phyloP scores from a whole-genome alignment of 495 filamentous ascomycete species.

The Neurospora tetraspora region DNA sequence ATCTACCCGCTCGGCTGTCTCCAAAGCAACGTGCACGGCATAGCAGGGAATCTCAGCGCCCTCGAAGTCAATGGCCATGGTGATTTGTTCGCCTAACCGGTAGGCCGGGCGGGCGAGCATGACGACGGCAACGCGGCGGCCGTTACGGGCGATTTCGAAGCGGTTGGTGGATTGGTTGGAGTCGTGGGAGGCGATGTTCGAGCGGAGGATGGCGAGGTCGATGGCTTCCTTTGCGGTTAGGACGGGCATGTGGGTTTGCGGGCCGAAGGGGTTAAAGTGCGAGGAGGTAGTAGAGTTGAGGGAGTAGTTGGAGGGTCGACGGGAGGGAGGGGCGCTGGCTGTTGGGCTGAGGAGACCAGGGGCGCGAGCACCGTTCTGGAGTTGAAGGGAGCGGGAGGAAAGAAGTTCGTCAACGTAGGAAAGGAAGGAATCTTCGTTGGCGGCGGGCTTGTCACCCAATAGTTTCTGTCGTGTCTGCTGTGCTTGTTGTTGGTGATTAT shows the following conservation, averaged over 20 bases:
- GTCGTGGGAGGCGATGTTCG: slow-evolving; percentile 48
- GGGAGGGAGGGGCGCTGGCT: slow-evolving; percentile 44
- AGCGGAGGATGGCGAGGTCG: slow-evolving; percentile 75
- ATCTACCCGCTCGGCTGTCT: slow-evolving; percentile 71
- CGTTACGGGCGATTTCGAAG: slow-evolving; percentile 89
- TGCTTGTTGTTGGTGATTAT: slow-evolving; percentile 6
- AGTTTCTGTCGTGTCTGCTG: background rate
- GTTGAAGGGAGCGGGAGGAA: slow-evolving; percentile 37
- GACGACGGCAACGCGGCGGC: slow-evolving; percentile 73
- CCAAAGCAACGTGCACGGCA: slow-evolving; percentile 63
- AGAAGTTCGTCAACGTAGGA: slow-evolving; percentile 75
- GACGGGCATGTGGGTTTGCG: slow-evolving; percentile 14
- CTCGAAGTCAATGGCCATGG: slow-evolving; percentile 71
- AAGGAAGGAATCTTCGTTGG: slow-evolving; percentile 54
- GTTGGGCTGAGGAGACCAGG: slow-evolving; percentile 62
- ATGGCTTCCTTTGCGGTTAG: slow-evolving; percentile 73
- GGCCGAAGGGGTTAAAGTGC: background rate
- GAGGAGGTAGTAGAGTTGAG: slow-evolving; percentile 22
- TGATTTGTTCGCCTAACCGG: slow-evolving; percentile 78
- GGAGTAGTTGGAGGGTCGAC: slow-evolving; percentile 38
- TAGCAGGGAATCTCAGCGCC: slow-evolving; percentile 66
- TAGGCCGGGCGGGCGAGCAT: slow-evolving; percentile 86
- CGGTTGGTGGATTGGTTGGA: slow-evolving; percentile 63
- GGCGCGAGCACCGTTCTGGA: slow-evolving; percentile 29
- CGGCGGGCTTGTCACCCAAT: slow-evolving; percentile 12